These are phyloP conservation scores for Globisporangium cylindrosporum DNA, from an alignment of 352 stramenopile species.

Conservation along the genomic window DNA sequence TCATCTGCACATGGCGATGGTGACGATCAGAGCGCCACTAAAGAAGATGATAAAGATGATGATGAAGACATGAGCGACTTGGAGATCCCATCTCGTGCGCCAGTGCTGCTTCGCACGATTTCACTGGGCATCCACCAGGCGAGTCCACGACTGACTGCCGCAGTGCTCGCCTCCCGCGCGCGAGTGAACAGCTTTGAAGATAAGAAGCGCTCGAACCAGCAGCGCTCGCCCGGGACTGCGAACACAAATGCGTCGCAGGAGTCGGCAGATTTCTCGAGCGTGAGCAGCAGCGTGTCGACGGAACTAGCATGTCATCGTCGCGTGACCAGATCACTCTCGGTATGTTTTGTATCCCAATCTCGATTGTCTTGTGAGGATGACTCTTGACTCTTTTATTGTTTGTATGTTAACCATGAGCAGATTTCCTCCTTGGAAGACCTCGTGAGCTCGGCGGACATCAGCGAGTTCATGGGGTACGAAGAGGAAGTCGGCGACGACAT, in stretches of 20 bases:
- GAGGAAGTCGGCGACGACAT: conserved; percentile 34
- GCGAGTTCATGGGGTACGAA: conserved; percentile 59
- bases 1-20: neutral
- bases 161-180: conserved; percentile 42
- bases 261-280: conserved; percentile 41
- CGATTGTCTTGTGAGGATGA: conserved; percentile 8
- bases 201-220: conserved; percentile 17
- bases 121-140: conserved; percentile 40
- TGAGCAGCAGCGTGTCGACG: conserved; percentile 63
- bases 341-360: conserved; percentile 22
- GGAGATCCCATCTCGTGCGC: conserved; percentile 26
- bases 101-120: conserved; percentile 40
- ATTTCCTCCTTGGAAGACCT: conserved; percentile 17
- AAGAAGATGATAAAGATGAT: conserved; percentile 8
- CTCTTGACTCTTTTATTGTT: conserved; percentile 12
- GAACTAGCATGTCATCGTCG: conserved; percentile 50
- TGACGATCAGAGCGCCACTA: conserved; percentile 1
- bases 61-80: conserved; percentile 17
- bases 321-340: conserved; percentile 49
- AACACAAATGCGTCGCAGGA: conserved; percentile 21
- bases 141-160: conserved; percentile 44
- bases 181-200: conserved; percentile 32
- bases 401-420: conserved; percentile 4
- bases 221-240: conserved; percentile 4
- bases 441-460: conserved; percentile 39